Evolutionary conservation across 2,329 filamentous ascomycete genomes (phyloP).

Genomic region (Lasiodiplodia gonubiensis): DNA sequence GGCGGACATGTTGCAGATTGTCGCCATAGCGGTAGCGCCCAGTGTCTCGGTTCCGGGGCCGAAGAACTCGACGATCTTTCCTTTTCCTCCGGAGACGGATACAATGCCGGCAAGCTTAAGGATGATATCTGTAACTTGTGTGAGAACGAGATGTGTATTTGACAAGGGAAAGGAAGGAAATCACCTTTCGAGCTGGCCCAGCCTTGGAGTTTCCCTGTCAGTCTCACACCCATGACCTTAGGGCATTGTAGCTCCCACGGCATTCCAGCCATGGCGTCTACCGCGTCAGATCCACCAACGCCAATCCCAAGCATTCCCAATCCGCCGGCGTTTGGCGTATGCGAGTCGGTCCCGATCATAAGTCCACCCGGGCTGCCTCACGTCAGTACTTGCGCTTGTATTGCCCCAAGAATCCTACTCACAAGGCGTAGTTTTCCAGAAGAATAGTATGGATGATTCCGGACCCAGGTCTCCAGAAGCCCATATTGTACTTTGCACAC

Average conservation of each 20-base stretch:
- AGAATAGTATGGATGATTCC: conserved; percentile 50
- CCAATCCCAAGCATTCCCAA: conserved; percentile 47
- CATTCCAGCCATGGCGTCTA: conserved; percentile 40
- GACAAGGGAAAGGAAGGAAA: not conserved
- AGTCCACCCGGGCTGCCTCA: conserved; percentile 42
- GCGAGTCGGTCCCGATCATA: conserved; percentile 47
- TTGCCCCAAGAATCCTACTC: conserved; percentile 16
- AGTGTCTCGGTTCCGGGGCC: conserved; percentile 42
- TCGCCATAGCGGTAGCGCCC: conserved; percentile 47
- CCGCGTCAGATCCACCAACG: conserved; percentile 39
- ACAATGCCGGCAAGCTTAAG: conserved; percentile 46
- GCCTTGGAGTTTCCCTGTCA: conserved; percentile 39
- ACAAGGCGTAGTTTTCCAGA: conserved; percentile 50
- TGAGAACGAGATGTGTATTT: not conserved
- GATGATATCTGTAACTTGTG: conserved; percentile 40
- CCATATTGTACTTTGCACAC: conserved; percentile 54
- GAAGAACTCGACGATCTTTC: conserved; percentile 46
- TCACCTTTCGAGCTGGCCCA: conserved; percentile 41
- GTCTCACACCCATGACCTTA: conserved; percentile 42
- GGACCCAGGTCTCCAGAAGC: conserved; percentile 48
- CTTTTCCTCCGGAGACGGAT: conserved; percentile 44
- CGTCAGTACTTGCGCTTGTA: not conserved
- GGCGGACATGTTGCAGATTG: conserved; percentile 48
- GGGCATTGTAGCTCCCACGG: conserved; percentile 45
- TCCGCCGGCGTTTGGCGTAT: conserved; percentile 47